A percentile compares a stretch with the other conserved stretches of the same genome.
Evolutionary conservation across 129 eudicot genomes (phyloP).

Genomic region (Helianthus tuberosus): DNA sequence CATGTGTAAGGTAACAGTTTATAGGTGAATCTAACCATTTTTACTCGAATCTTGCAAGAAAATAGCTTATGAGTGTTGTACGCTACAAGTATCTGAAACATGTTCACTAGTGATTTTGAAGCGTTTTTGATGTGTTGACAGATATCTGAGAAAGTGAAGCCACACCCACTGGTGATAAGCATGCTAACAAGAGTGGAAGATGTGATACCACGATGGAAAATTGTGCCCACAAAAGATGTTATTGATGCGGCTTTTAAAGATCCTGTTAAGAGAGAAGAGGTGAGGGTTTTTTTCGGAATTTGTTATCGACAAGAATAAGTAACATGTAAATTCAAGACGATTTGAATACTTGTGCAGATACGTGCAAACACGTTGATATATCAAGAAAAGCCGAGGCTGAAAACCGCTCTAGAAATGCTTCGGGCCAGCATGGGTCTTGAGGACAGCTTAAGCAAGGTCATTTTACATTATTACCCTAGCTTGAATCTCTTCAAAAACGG

Average conservation of each 20-base stretch:
- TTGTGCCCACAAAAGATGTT: conserved; percentile 91
- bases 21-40: neutral
- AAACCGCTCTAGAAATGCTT: conserved; percentile 98
- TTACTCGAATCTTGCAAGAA: neutral
- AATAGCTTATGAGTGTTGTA: neutral
- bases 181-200: conserved; percentile 83
- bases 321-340: neutral
- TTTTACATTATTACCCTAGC: neutral
- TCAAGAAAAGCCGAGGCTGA: conserved; percentile 88
- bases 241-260: conserved; percentile 96
- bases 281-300: conserved; percentile 16
- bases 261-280: conserved; percentile 88
- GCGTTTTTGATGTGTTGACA: conserved; percentile 20
- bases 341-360: conserved; percentile 48
- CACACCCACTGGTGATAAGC: conserved; percentile 83
- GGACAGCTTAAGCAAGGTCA: conserved; percentile 78
- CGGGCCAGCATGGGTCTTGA: conserved; percentile 97
- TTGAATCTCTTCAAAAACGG: neutral
- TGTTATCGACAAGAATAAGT: conserved; percentile 9
- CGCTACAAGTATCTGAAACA: neutral
- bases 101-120: neutral
- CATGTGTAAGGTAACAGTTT: conserved; percentile 83
- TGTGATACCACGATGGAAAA: conserved; percentile 96
- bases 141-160: conserved; percentile 99
- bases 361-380: conserved; percentile 85